Base-by-base conservation (phyloP, 139 green algal genomes). In the Trebouxia sp. region DNA sequence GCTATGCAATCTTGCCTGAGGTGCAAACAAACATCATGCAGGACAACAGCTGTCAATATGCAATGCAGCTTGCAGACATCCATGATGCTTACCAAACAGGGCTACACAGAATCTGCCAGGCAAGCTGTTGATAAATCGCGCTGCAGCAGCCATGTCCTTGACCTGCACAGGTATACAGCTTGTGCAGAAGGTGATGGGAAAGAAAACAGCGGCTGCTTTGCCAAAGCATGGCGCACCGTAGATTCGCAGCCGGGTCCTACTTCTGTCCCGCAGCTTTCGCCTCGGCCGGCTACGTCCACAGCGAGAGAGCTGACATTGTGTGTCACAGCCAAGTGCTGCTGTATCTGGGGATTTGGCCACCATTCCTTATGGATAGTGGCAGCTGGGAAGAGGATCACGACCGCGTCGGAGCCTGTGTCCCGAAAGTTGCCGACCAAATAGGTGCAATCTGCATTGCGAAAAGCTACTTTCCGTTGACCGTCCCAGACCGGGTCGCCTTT, bases 121-220 rank as follows among this genome's bases (percentile, higher is more conserved):
- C 22, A 65, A 26, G 14, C 55, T 65, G 22, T 65, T 65, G 22
- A 65, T 30, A 32, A 65, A 65, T 15, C n/a, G 55, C 32, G n/a
- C 55, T 37, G 55, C 55, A 22, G 55, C 55, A 65, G 55, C 55
- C 55, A 65, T 65, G 22, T 65, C 55, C n/a, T 38, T 65, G 55
- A 65, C 26, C 55, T 65, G 55, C 24, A 38, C 11, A 0, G 47
- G 20, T 17, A n/a, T n/a, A n/a, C n/a, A n/a, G n/a, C n/a, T n/a
- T n/a, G n/a, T n/a, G n/a, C n/a, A n/a, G n/a, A n/a, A n/a, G n/a
- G n/a, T n/a, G n/a, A n/a, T n/a, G n/a, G n/a, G n/a, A n/a, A n/a
- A n/a, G n/a, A n/a, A n/a, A n/a, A n/a, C n/a, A n/a, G n/a, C n/a
- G n/a, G n/a, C n/a, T n/a, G n/a, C n/a, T 37, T 37, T 65, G 55